Evolutionary conservation across 1,139 yeast species (phyloP), one percentile per base, ranked within the genome.

Genomic region (Saccharomycopsis phalli): DNA sequence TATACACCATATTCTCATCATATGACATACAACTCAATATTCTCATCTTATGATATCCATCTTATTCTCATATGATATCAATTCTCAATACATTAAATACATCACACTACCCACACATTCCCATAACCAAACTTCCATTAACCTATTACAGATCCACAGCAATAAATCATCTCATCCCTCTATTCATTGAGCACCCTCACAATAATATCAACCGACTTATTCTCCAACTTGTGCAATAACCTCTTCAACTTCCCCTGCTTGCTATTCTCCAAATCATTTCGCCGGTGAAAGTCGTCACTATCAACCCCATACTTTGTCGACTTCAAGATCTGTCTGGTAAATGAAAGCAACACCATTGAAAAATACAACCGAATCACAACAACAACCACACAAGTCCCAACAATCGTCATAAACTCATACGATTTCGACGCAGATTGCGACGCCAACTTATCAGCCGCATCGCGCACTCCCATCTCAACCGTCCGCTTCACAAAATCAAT

Each of bases 331-430:
- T 54, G 58, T 47, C 71, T 71, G 33, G 80, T 74, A 58, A 76
- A 84, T 37, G 86, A 68, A 40, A 77, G 54, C 21, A 83, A 56
- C 7, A 82, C 71, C 46, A 80, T 61, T 36, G 78, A 74, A 60
- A 79, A 81, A 60, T 86, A 83, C 34, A 80, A 48, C 47, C 94
- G 68, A 25, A 70, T 55, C 6, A 63, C 62, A n/a, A 75, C 61
- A 21, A 81, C 66, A 10, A 65, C 55, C 3, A 80, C 52, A 0
- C 84, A 76, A 16, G 77, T 61, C 13, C 75, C 56, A 20, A 78
- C 63, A 2, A 87, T 81, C 50, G 79, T 66, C 38, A 79, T 75
- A 42, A 83, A 69, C 55, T 87, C 96, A 53, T 84, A 74, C 2
- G 71, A 65, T 33, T 77, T 71, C 0, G 86, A 67, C 1, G 91